Base-by-base conservation (phyloP, 2,329 filamentous ascomycete species). In the Aspergillus tubingensis region DNA sequence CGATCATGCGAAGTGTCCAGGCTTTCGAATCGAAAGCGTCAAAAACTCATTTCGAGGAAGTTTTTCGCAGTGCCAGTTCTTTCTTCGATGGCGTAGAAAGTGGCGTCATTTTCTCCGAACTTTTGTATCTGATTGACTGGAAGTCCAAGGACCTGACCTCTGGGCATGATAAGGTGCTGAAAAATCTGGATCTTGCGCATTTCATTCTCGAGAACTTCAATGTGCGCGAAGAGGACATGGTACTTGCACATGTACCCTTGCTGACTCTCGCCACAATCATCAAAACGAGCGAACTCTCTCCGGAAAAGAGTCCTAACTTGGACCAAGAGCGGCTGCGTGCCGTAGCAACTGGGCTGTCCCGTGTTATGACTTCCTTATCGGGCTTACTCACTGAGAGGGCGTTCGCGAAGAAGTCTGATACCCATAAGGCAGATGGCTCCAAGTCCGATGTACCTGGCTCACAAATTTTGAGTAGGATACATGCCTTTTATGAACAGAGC, bases 1-100 rank as follows among this genome's bases (percentile, higher is more conserved):
- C 93, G 3, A 88, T 94, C 25, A 86, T 99, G 68, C 85, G 88
- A 71, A 96, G 89, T 68, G 88, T 96, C 39, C 87, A 89, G 65
- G 80, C 82, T 49, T 98, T 92, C 77, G 88, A 92, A 74, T 79
- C 81, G 25, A 81, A 80, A 54, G 86, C 89, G 0, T 83, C 83
- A n/a, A 89, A 89, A 69, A 77, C 84, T 6, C 87, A 94, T 60
- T 92, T 95, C 62, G 83, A 87, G 13, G 95, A 99, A 74, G 92
- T 98, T 2, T 83, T 98, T 66, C 88, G 91, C 67, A 98, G 94
- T 72, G 95, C 94, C 5, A 96, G 91, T 72, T 89, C 95, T 43
- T 99, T 99, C 77, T 99, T 99, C 67, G 95, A 99, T 72, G 94
- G 94, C 5, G 94, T 98, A 41, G 95, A 99, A 76, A 96, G 93